A percentile compares a stretch with the other conserved stretches of the same genome.
These are phyloP conservation scores for Juglanconis oblonga DNA, from an alignment of 2,329 filamentous ascomycete genomes.

Conservation along the genomic window DNA sequence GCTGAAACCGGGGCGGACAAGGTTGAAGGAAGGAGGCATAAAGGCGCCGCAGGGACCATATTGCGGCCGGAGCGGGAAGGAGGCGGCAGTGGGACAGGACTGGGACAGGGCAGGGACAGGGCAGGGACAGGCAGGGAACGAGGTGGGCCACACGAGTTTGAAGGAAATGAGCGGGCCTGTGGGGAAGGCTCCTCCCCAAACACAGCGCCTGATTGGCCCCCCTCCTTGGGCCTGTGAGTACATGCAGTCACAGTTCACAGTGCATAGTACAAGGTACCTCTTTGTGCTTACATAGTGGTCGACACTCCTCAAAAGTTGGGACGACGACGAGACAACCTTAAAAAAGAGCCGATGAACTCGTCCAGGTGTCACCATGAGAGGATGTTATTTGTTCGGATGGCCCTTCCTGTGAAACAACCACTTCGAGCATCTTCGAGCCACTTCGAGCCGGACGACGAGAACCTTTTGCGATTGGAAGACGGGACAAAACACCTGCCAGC, in stretches of 20 bases:
- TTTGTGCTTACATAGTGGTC: background rate
- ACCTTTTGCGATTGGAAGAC: too few species aligned
- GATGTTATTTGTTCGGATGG: background rate
- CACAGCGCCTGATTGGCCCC: background rate
- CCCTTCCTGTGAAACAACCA: background rate
- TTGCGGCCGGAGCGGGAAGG: background rate
- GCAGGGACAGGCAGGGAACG: too few species aligned
- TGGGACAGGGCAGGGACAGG: background rate
- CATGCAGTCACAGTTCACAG: background rate
- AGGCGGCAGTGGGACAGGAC: conserved; percentile 6
- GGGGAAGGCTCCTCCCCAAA: conserved; percentile 1
- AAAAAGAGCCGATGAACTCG: background rate
- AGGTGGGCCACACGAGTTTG: background rate
- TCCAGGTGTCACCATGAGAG: background rate
- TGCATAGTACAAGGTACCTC: too few species aligned
- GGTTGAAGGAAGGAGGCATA: conserved; percentile 2
- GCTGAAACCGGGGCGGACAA: conserved; percentile 15
- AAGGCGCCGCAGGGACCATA: background rate
- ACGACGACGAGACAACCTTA: background rate
- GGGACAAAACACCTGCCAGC: too few species aligned
- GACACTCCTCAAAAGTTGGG: background rate
- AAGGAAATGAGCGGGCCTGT: conserved; percentile 14
- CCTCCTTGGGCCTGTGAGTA: background rate
- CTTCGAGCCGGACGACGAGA: too few species aligned
- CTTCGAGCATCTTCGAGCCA: too few species aligned